Base-by-base conservation (phyloP, 345 rosid species). In the Nasturtium officinale region DNA sequence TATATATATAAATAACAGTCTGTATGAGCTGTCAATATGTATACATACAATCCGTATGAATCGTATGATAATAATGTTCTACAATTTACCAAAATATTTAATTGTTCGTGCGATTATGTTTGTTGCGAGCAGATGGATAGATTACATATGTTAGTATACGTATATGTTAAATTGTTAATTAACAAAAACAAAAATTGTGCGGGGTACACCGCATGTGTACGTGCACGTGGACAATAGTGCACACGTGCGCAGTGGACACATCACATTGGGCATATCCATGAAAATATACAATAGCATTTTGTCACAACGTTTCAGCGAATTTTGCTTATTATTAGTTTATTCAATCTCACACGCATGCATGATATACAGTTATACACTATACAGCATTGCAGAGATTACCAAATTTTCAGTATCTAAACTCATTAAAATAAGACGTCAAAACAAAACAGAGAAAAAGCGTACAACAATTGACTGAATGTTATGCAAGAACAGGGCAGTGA, bases 171-270 rank as follows among this genome's bases (percentile, higher is more conserved):
- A 8, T 23, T 1, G 28, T 53, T 9, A 32, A 16, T 8, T 23
- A 59, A 20, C 35, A 38, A 61, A 45, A 59, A 15, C 17, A n/a
- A 42, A 38, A 40, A 40, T n/a, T n/a, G n/a, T n/a, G 56, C 60
- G 66, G 65, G 66, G 38, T 33, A 59, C 46, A 45, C 70, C 75
- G 75, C 75, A 76, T 70, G 79, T 76, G 79, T 54, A 55, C 28
- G 43, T 62, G 79, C 32, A 50, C 79, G 66, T 76, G 75, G 75
- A 61, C 75, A 62, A 1, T 13, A 50, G 32, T 30, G 25, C 79
- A 76, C 79, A 69, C 79, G 71, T 47, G 47, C 45, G 74, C 71
- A 35, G 25, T 62, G 71, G n/a, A 70, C 75, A 76, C 71, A 64
- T 77, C 76, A 75, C 79, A 75, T 75, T 74, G 58, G 35, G 4